These are phyloP conservation scores for Cyathus striatus DNA, from an alignment of 768 basidiomycete genomes.

Conservation along the genomic window DNA sequence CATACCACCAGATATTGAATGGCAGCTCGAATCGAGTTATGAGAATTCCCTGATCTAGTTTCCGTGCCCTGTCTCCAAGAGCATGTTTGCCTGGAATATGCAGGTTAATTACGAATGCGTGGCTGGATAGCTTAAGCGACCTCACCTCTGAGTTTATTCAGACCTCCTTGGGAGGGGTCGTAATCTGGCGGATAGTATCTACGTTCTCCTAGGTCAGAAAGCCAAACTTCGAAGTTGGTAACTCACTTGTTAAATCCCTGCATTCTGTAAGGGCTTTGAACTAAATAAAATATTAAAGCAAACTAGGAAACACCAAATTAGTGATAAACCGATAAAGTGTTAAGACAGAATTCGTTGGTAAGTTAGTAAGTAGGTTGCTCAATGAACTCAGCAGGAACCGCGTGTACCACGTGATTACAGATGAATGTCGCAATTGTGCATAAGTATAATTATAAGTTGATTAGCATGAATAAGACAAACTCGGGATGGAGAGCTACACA, in stretches of 20 bases:
- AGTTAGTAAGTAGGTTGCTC: no score
- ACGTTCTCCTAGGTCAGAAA: neutral
- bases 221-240: neutral
- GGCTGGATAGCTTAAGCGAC: neutral
- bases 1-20: slow-evolving; percentile 95
- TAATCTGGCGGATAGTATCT: slow-evolving; percentile 51
- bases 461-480: no score
- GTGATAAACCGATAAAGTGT: no score
- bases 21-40: slow-evolving; percentile 95
- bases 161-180: slow-evolving; percentile 55
- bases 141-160: slow-evolving; percentile 68
- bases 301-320: no score
- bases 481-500: no score
- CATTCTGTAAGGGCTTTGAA: slow-evolving; percentile 19
- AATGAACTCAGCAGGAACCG: no score
- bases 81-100: slow-evolving; percentile 78
- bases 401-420: no score
- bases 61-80: slow-evolving; percentile 86
- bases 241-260: slow-evolving; percentile 45
- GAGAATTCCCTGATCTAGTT: slow-evolving; percentile 93
- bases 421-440: no score
- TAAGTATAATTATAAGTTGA: no score
- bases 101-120: slow-evolving; percentile 6
- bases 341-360: no score
- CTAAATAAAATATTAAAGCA: no score